Evolutionary conservation across 2,329 filamentous ascomycete genomes (phyloP).

Genomic region (Canariomyces notabilis): DNA sequence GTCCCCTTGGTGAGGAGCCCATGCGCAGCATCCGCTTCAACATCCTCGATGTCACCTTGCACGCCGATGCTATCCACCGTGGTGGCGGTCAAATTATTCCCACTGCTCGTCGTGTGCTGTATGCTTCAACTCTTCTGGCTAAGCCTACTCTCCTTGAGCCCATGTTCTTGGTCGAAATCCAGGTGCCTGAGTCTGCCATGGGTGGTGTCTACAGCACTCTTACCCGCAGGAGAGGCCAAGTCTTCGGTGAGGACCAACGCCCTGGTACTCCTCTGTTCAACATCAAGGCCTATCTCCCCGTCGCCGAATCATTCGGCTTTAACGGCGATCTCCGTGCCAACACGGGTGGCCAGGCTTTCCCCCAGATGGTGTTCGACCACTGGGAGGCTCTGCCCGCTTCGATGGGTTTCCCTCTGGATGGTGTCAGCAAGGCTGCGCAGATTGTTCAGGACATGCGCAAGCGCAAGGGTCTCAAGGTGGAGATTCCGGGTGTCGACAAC

Average conservation of each 20-base stretch:
- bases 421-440: conserved; percentile 72
- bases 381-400: conserved; percentile 89
- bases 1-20: conserved; percentile 95
- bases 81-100: conserved; percentile 99
- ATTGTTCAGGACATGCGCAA: conserved; percentile 89
- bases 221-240: conserved; percentile 95
- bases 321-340: conserved; percentile 90
- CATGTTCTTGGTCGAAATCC: conserved; percentile 98
- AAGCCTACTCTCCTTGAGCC: conserved; percentile 91
- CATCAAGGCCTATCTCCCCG: conserved; percentile 53
- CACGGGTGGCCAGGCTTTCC: conserved; percentile 98
- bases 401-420: conserved; percentile 74
- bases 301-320: conserved; percentile 64
- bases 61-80: conserved; percentile 99
- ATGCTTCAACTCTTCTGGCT: conserved; percentile 85
- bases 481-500: conserved; percentile 90
- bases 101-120: conserved; percentile 94
- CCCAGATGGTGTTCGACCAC: conserved; percentile 97
- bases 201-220: conserved; percentile 99
- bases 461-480: conserved; percentile 98
- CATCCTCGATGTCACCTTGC: conserved; percentile 98
- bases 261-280: conserved; percentile 98
- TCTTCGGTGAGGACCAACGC: conserved; percentile 97
- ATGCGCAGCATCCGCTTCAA: conserved; percentile 98
- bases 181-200: conserved; percentile 98